Percentiles rank a stretch among this genome's conserved stretches.
Conservation (phyloP, 1,284 basidiomycete genomes). For the Trametes hirsuta region DNA sequence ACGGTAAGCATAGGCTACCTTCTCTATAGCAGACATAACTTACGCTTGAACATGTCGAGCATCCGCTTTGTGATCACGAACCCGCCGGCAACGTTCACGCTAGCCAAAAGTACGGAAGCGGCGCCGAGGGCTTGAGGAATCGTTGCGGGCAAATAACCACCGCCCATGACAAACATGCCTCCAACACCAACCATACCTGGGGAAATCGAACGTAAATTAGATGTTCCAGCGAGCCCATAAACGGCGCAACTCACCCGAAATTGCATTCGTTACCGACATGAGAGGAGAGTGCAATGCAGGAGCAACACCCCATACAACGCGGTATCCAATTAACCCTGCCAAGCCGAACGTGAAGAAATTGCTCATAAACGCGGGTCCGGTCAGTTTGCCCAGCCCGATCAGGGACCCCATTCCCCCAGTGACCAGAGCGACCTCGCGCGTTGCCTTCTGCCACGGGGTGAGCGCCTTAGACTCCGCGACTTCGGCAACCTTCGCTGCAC, state of each 20-base stretch:
- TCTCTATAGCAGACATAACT: slow-evolving; percentile 21
- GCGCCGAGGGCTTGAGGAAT: slow-evolving; percentile 80
- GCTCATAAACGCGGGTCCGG: slow-evolving; percentile 80
- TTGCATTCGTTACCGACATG: slow-evolving; percentile 86
- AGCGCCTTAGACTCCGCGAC: slow-evolving; percentile 58
- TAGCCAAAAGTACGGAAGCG: slow-evolving; percentile 78
- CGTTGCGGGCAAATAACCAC: slow-evolving; percentile 80
- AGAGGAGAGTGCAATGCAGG: slow-evolving; percentile 83
- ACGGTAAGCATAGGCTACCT: not conserved
- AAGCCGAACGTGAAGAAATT: slow-evolving; percentile 86
- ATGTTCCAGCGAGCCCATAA: not conserved
- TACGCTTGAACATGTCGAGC: slow-evolving; percentile 89
- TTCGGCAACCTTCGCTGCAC: slow-evolving; percentile 54
- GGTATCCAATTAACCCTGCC: slow-evolving; percentile 81
- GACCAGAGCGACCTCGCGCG: slow-evolving; percentile 70
- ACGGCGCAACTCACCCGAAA: slow-evolving; percentile 52
- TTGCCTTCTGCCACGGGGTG: slow-evolving; percentile 83
- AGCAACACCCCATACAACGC: slow-evolving; percentile 86
- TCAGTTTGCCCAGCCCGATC: slow-evolving; percentile 76
- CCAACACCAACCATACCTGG: slow-evolving; percentile 79
- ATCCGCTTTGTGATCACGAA: slow-evolving; percentile 86
- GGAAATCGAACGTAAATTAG: not conserved
- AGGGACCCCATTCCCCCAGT: slow-evolving; percentile 75
- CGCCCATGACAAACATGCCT: slow-evolving; percentile 87
- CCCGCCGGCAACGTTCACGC: slow-evolving; percentile 84